Evolutionary conservation across 805 yeast species (phyloP), one percentile per base, ranked within the genome.

Genomic region (Metschnikowia matae): DNA sequence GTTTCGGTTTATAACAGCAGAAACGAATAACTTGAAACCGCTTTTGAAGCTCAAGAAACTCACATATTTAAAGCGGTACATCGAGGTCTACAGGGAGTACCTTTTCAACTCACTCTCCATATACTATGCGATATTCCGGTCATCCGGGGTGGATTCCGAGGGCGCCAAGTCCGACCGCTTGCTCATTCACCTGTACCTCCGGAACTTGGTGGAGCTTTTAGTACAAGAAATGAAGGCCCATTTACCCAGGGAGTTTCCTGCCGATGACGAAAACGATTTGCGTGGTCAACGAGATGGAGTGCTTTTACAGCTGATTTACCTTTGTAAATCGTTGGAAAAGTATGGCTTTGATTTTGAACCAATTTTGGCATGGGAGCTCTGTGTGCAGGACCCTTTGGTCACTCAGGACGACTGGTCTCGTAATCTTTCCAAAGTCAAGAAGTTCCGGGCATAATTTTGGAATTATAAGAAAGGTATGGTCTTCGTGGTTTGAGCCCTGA

Each of bases 81-180:
- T 92, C 36, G 98, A 94, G 64, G 81, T 88, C 3, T 81, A 89
- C 51, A 77, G 99, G 63, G 97, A 91, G 63, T 86, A 81, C 58
- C 81, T 89, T 15, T 87, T 85, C 65, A 85, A 84, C 26, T 82
- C 94, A 0, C 72, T 89, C 2, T 79, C 86, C 49, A 80, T 84
- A 2, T 85, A 77, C 63, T 78, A 77, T 51, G 80, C 88, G 4
- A 78, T 87, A 0, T 87, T 89, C 62, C 49, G 54, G n/a, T 41
- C 56, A 4, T 55, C 55, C 18, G 50, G 60, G 3, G 54, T 57
- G 14, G 58, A 61, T 39, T 46, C 57, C 18, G 54, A 53, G n/a
- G 60, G 56, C 15, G 45, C 46, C 37, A 43, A 18, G 31, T 48
- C 46, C 31, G 69, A 66, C 44, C 48, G 53, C 13, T 44, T 68